phyloP scores from a whole-genome alignment of 495 filamentous ascomycete genomes.

The Podospora comata region DNA sequence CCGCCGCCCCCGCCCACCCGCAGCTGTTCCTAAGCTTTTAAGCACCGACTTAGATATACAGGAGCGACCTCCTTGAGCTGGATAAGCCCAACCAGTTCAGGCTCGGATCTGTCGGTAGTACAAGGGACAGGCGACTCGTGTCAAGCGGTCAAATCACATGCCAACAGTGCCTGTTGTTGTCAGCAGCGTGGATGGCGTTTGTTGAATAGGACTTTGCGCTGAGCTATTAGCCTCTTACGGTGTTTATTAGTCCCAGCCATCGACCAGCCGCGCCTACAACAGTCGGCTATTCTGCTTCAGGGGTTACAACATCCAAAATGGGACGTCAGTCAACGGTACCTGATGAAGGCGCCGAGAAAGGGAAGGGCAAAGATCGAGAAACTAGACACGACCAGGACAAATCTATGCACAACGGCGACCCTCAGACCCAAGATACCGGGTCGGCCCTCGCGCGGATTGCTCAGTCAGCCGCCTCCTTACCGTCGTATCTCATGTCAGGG shows the following conservation, averaged over 20 bases:
- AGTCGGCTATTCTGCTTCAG: too few species aligned
- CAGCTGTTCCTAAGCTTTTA: neutral
- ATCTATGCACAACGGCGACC: neutral
- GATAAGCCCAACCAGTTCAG: neutral
- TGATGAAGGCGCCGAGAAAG: conserved; percentile 10
- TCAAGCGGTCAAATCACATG: conserved; percentile 14
- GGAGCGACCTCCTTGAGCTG: neutral
- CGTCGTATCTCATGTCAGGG: conserved; percentile 25
- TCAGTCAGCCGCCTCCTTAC: conserved; percentile 27
- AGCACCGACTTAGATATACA: neutral
- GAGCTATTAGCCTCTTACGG: neutral
- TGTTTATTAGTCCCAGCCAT: neutral
- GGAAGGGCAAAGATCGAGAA: conserved; percentile 25
- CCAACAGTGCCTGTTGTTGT: conserved; percentile 7
- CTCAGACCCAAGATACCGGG: neutral
- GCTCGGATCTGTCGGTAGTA: neutral
- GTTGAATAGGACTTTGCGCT: conserved; percentile 7
- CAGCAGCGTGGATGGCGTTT: conserved; percentile 18
- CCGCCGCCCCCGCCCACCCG: too few species aligned
- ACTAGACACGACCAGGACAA: neutral
- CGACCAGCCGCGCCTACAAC: neutral
- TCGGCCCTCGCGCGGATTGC: conserved; percentile 25
- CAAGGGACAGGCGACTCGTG: neutral
- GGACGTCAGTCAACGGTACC: neutral
- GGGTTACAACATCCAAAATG: neutral